phyloP scores from a whole-genome alignment of 1,284 basidiomycete genomes.

The Abortiporus biennis region DNA sequence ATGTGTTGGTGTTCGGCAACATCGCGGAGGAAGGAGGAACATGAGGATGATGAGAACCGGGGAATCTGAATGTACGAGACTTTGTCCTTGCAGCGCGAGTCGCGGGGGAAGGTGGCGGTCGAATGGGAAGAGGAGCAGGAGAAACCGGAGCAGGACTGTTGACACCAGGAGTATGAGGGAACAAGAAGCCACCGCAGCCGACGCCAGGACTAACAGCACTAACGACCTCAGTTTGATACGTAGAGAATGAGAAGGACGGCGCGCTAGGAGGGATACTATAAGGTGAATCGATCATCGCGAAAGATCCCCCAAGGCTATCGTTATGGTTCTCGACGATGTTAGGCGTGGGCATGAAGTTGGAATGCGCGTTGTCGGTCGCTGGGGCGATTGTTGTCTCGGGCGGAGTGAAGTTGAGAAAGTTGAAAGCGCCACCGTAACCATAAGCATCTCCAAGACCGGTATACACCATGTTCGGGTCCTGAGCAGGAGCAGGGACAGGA shows the following conservation, averaged over 20 bases:
- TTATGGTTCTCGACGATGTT: neutral
- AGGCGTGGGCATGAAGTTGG: neutral
- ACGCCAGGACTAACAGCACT: neutral
- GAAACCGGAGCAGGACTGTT: constrained; percentile 1
- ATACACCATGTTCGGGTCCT: neutral
- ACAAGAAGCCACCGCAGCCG: neutral
- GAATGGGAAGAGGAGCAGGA: constrained; percentile 6
- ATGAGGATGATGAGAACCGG: no score
- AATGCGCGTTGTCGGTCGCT: neutral
- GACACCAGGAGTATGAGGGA: neutral
- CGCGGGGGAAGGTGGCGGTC: constrained; percentile 6
- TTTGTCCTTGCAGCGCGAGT: neutral
- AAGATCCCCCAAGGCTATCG: neutral
- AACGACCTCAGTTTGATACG: constrained; percentile 4
- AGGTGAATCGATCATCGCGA: neutral
- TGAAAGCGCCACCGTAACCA: neutral
- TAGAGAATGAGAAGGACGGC: constrained; percentile 7
- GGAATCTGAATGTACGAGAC: neutral
- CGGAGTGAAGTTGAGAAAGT: neutral
- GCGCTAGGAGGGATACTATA: neutral
- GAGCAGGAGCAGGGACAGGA: neutral
- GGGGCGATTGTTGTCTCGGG: neutral
- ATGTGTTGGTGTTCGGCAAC: neutral
- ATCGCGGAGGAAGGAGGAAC: neutral
- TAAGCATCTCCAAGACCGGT: neutral